Conservation (phyloP, 1,284 basidiomycete species). For the Apiotrichum domesticum region DNA sequence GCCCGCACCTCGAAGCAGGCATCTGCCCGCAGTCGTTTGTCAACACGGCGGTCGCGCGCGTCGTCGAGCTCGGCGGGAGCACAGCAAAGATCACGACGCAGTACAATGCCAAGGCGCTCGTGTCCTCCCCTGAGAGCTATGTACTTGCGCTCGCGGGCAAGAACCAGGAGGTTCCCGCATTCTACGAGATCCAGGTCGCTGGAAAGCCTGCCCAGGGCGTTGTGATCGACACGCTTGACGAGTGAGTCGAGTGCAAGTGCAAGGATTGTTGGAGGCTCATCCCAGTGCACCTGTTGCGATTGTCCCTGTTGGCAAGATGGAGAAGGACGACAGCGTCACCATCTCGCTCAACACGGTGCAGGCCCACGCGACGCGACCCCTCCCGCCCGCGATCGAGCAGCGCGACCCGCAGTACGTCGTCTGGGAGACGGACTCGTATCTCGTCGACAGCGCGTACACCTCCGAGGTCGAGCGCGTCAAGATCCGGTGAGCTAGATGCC, state of each 20-base stretch:
- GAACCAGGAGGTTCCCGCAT: constrained; percentile 64
- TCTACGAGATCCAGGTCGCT: constrained; percentile 63
- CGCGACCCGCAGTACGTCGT: constrained; percentile 72
- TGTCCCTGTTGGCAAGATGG: constrained; percentile 33
- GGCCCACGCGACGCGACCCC: constrained; percentile 67
- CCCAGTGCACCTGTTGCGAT: constrained; percentile 30
- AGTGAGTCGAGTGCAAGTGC: constrained; percentile 15
- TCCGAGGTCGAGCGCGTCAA: constrained; percentile 79
- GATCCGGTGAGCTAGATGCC: constrained; percentile 57
- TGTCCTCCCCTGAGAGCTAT: constrained; percentile 59
- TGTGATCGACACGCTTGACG: constrained; percentile 11
- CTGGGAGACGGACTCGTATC: constrained; percentile 61
- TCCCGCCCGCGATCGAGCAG: constrained; percentile 68
- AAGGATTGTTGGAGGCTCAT: not conserved
- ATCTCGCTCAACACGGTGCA: constrained; percentile 69
- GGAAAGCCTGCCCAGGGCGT: constrained; percentile 54
- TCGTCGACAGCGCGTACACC: constrained; percentile 71
- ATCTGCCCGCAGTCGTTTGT: constrained; percentile 55
- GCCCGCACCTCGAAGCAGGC: constrained; percentile 5
- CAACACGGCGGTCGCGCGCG: constrained; percentile 79
- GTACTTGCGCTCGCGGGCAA: constrained; percentile 62
- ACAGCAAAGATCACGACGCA: constrained; percentile 79
- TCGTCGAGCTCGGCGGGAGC: constrained; percentile 78
- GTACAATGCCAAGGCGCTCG: constrained; percentile 70
- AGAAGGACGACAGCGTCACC: constrained; percentile 58